These are phyloP conservation scores for Helianthus annuus DNA, from an alignment of 129 eudicot genomes.

Conservation along the genomic window DNA sequence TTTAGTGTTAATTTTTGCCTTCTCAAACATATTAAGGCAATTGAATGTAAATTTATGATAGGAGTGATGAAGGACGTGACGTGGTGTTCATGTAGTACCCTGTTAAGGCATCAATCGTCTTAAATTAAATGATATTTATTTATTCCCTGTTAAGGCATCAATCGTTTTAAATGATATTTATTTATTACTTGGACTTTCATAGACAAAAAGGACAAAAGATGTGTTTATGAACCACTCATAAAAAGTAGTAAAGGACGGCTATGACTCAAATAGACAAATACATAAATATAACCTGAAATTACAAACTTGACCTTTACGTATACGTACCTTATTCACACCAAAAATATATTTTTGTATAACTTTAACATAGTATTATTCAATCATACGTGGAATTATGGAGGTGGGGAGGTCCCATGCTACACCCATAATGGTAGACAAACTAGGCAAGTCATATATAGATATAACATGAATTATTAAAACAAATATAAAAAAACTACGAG, in stretches of 20 bases:
- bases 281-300: conserved; percentile 12
- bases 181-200: conserved; percentile 9
- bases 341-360: not conserved
- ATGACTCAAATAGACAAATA: not conserved
- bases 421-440: conserved; percentile 39
- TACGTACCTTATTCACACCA: not conserved
- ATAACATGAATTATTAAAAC: not conserved
- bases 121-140: too few species aligned
- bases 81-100: conserved; percentile 13
- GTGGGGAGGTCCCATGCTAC: conserved; percentile 39
- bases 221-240: conserved; percentile 30
- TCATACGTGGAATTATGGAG: conserved; percentile 25
- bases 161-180: conserved; percentile 15
- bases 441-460: conserved; percentile 7
- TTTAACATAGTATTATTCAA: conserved; percentile 14
- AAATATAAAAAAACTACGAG: not conserved
- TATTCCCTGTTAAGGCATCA: conserved; percentile 7
- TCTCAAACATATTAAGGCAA: not conserved
- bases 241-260: conserved; percentile 15
- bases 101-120: conserved; percentile 2
- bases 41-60: not conserved
- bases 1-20: not conserved
- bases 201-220: conserved; percentile 26
- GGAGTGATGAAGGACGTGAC: conserved; percentile 2
- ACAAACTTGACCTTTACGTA: conserved; percentile 37